These are phyloP conservation scores for Emmonsiellopsis sp. DNA, from an alignment of 2,329 filamentous ascomycete species.

Conservation along the genomic window DNA sequence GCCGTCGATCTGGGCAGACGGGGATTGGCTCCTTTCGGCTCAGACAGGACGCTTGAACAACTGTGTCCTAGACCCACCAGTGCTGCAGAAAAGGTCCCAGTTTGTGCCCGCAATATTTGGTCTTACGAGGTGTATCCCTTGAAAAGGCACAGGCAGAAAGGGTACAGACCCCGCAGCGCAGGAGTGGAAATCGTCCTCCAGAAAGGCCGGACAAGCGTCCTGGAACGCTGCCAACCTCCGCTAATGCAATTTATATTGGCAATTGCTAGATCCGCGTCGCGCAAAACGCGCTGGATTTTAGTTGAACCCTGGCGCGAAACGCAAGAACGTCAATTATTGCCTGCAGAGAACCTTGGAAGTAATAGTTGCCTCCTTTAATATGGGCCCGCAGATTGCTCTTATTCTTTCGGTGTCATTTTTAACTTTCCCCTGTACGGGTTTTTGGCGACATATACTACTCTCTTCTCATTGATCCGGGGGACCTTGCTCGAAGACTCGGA, in stretches of 20 bases:
- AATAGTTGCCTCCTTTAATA: background rate
- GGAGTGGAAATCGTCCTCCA: conserved; percentile 13
- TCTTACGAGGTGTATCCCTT: conserved; percentile 8
- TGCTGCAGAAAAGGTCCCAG: conserved; percentile 15
- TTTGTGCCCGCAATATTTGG: conserved; percentile 11
- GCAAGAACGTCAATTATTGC: background rate
- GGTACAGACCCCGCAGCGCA: conserved; percentile 19
- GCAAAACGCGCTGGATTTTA: conserved; percentile 9
- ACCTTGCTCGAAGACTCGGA: background rate
- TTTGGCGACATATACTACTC: background rate
- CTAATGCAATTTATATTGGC: conserved; percentile 13
- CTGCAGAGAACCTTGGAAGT: conserved; percentile 4
- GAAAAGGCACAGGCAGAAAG: conserved; percentile 8
- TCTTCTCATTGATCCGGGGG: background rate
- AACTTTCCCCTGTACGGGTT: background rate
- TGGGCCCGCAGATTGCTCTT: background rate
- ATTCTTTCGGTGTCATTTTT: background rate
- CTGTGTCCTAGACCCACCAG: conserved; percentile 11
- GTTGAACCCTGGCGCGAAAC: conserved; percentile 2
- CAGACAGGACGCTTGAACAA: conserved; percentile 8
- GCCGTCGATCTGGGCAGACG: conserved; percentile 27
- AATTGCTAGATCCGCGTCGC: conserved; percentile 10
- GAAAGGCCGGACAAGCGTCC: conserved; percentile 6
- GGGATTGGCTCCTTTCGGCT: conserved; percentile 20
- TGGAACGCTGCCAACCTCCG: conserved; percentile 9